Conservation (phyloP, 1,139 yeast species). For the Pichia sp. region DNA sequence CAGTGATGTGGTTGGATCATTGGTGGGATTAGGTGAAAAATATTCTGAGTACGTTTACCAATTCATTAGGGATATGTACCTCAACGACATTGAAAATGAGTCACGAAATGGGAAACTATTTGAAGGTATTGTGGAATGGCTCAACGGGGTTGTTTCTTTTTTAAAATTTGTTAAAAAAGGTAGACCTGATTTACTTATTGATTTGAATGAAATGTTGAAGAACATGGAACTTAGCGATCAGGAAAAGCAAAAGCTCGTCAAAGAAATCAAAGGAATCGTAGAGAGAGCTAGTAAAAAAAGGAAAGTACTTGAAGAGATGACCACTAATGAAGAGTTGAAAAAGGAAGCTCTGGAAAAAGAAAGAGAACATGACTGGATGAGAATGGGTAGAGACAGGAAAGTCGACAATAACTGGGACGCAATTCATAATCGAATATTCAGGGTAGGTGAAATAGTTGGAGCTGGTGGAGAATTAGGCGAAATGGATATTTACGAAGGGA, state of each 20-base stretch:
- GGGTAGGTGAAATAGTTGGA: slow-evolving; percentile 13
- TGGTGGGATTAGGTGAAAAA: slow-evolving; percentile 55
- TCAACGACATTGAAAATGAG: slow-evolving; percentile 43
- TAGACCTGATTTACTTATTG: slow-evolving; percentile 35
- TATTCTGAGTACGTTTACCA: slow-evolving; percentile 66
- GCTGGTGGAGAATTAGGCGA: slow-evolving; percentile 30
- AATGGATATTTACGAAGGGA: slow-evolving; percentile 41
- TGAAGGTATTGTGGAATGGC: slow-evolving; percentile 63
- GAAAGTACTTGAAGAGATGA: slow-evolving; percentile 36
- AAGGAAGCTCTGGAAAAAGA: slow-evolving; percentile 13
- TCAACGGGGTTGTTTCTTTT: slow-evolving; percentile 45
- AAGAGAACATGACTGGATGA: slow-evolving; percentile 22
- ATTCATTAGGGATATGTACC: slow-evolving; percentile 70
- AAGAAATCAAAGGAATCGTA: slow-evolving; percentile 38
- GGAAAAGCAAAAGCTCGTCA: slow-evolving; percentile 29
- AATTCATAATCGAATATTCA: slow-evolving; percentile 20
- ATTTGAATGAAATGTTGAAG: slow-evolving; percentile 27
- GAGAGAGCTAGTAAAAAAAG: slow-evolving; percentile 19
- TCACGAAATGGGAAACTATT: slow-evolving; percentile 45
- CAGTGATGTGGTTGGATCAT: slow-evolving; percentile 47
- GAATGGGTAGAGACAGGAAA: slow-evolving; percentile 19
- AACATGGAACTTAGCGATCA: slow-evolving; percentile 20
- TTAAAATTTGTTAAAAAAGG: slow-evolving; percentile 55
- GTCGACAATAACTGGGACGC: slow-evolving; percentile 29
- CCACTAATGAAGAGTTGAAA: slow-evolving; percentile 27